phyloP scores from a whole-genome alignment of 192 early-diverging fungal genomes.

The Paraglomus brasilianum region DNA sequence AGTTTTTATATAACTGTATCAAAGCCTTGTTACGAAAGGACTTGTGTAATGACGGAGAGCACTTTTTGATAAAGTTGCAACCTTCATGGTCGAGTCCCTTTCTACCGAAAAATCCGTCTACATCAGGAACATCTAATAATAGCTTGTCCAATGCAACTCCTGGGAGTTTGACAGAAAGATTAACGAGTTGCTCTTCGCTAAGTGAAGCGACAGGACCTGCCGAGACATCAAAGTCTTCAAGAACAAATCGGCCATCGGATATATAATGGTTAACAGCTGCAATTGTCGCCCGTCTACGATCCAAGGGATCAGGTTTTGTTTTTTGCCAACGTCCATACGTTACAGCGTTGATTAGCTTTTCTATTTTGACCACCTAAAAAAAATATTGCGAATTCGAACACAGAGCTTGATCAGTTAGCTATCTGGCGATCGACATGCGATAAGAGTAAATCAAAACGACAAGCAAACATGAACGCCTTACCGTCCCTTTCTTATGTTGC shows the following conservation, averaged over 20 bases:
- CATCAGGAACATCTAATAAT: too few species aligned
- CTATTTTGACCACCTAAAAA: neutral
- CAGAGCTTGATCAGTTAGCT: neutral
- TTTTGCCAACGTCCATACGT: constrained; percentile 1
- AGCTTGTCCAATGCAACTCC: too few species aligned
- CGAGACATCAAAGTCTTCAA: neutral
- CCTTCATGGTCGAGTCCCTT: too few species aligned
- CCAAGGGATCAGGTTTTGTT: neutral
- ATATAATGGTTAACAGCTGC: neutral
- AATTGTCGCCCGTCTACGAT: neutral
- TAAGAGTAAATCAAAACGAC: neutral
- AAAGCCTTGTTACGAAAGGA: too few species aligned
- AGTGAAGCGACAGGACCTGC: neutral
- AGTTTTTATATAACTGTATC: too few species aligned
- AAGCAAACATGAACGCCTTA: neutral
- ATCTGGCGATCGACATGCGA: neutral
- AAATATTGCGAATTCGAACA: too few species aligned
- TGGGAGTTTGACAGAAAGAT: too few species aligned
- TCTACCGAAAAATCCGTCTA: too few species aligned
- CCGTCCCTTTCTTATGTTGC: neutral
- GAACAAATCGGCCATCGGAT: neutral
- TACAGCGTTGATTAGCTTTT: neutral
- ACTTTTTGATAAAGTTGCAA: too few species aligned
- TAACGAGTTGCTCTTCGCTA: too few species aligned
- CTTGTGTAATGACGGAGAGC: too few species aligned